Evolutionary conservation across 1,284 basidiomycete species (phyloP).

Genomic region (Irpex sp.): DNA sequence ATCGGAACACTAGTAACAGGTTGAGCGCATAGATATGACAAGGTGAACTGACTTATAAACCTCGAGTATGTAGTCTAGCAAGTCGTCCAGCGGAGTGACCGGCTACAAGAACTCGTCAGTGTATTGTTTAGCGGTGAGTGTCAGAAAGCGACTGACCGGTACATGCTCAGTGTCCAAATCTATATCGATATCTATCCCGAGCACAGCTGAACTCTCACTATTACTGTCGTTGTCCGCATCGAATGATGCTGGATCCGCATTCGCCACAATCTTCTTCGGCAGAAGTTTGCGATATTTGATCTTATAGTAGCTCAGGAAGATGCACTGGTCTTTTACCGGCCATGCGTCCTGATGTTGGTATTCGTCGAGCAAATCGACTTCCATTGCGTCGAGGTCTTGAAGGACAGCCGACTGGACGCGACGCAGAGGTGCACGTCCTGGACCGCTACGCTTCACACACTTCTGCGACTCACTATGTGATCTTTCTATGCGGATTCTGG

Average conservation of each 20-base stretch:
- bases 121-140: background rate
- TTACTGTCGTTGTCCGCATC: background rate
- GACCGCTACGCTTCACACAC: background rate
- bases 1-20: background rate
- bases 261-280: background rate
- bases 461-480: background rate
- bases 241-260: background rate
- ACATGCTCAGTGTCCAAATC: background rate
- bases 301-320: conserved; percentile 5
- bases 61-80: background rate
- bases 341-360: too few relatives aligned
- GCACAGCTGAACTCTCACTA: background rate
- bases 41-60: background rate
- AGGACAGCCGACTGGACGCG: too few relatives aligned
- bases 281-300: conserved; percentile 1
- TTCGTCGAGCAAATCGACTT: too few relatives aligned
- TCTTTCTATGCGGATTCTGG: background rate
- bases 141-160: background rate
- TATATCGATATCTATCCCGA: background rate
- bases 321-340: background rate
- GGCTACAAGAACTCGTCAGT: conserved; percentile 2
- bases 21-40: background rate
- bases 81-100: background rate
- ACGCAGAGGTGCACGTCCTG: background rate
- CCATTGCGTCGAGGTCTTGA: too few relatives aligned